A percentile compares a stretch with the other conserved stretches of the same genome.
Evolutionary conservation across 2,329 filamentous ascomycete genomes (phyloP).

Genomic region (Graphilbum fragrans): DNA sequence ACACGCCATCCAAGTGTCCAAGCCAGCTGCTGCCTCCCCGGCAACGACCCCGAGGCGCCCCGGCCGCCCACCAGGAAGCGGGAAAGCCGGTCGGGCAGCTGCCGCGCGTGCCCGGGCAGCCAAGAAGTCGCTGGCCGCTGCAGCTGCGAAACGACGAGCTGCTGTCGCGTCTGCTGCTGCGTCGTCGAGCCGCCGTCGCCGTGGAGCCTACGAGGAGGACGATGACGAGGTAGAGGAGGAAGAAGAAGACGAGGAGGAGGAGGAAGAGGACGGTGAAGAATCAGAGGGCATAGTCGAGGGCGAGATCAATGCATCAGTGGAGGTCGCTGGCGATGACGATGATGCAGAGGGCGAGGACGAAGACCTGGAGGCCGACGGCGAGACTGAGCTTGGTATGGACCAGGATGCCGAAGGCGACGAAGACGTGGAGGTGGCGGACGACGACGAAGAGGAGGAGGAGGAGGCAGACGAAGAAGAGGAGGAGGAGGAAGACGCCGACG

Average conservation of each 20-base stretch:
- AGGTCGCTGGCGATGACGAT: conserved; percentile 14
- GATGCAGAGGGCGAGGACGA: conserved; percentile 25
- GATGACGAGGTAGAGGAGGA: conserved; percentile 17
- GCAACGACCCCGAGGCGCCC: not conserved
- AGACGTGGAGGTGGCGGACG: conserved; percentile 24
- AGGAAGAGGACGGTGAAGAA: conserved; percentile 27
- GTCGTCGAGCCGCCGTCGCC: not conserved
- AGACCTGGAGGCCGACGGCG: conserved; percentile 27
- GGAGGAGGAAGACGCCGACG: conserved; percentile 25
- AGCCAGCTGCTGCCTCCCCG: conserved; percentile 14
- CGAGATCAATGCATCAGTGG: conserved; percentile 32
- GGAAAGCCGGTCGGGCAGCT: conserved; percentile 7
- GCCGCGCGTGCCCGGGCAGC: not conserved
- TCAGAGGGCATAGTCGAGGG: conserved; percentile 39
- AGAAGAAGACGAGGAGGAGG: conserved; percentile 31
- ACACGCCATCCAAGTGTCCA: conserved; percentile 38
- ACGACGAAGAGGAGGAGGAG: conserved; percentile 27
- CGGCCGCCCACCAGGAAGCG: conserved; percentile 11
- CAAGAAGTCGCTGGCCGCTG: not conserved
- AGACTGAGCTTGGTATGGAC: conserved; percentile 20
- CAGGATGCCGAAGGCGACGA: conserved; percentile 24
- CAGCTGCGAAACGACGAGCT: not conserved
- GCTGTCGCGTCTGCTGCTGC: not conserved
- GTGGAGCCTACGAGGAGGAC: not conserved
- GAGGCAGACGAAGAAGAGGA: conserved; percentile 24